Conservation (phyloP, 768 basidiomycete genomes). For the Cystobasidiopsis lactophilus region DNA sequence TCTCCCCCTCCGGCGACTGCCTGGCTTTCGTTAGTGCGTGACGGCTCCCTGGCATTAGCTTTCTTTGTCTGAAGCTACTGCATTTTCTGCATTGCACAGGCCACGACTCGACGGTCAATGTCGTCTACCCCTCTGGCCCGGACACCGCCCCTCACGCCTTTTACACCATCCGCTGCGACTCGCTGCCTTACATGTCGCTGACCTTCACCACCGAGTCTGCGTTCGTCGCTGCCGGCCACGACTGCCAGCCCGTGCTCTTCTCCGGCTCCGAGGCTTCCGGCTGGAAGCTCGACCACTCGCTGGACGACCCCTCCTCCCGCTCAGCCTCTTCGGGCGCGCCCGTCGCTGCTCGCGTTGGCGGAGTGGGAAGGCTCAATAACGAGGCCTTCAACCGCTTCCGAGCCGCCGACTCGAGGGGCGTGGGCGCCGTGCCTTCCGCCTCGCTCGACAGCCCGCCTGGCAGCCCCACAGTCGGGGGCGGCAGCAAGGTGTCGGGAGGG, state of each 20-base stretch:
- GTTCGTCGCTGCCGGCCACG: conserved; percentile 82
- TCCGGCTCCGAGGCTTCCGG: conserved; percentile 42
- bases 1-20: conserved; percentile 86
- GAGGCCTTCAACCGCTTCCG: conserved; percentile 87
- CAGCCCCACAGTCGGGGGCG: conserved; percentile 5
- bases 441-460: neutral
- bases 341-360: conserved; percentile 19
- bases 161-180: conserved; percentile 49
- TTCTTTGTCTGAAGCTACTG: neutral
- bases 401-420: conserved; percentile 64
- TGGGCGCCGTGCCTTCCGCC: conserved; percentile 23
- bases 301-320: conserved; percentile 53
- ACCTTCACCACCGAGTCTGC: conserved; percentile 63
- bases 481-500: conserved; percentile 23
- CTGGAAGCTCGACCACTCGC: conserved; percentile 57
- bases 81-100: conserved; percentile 38
- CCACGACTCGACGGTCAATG: conserved; percentile 78
- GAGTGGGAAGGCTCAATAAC: conserved; percentile 60
- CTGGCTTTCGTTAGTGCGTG: conserved; percentile 77
- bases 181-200: conserved; percentile 63
- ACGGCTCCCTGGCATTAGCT: neutral
- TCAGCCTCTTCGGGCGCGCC: conserved; percentile 31
- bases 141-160: conserved; percentile 29
- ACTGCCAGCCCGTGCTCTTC: conserved; percentile 85
- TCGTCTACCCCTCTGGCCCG: conserved; percentile 69